Conservation (phyloP, 148 eudicot species). For the Cornus controversa region DNA sequence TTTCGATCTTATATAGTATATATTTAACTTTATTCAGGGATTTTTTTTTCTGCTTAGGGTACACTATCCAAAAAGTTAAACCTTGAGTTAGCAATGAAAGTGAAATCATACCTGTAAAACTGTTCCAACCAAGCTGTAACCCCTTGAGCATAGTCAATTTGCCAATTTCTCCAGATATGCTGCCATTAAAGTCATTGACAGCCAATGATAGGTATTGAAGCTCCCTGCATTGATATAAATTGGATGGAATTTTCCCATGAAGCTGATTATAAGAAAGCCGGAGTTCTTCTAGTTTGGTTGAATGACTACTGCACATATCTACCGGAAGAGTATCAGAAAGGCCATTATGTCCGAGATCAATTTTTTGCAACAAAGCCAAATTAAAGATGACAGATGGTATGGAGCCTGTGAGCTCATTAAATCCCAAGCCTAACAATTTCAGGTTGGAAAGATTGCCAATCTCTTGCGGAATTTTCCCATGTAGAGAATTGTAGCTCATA, state of each 20-base stretch:
- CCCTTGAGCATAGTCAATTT: not conserved
- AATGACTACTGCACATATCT: constrained; percentile 13
- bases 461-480: constrained; percentile 9
- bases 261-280: constrained; percentile 3
- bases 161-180: not conserved
- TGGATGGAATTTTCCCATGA: constrained; percentile 11
- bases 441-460: constrained; percentile 12
- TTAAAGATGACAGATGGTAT: constrained; percentile 25
- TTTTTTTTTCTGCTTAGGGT: no score
- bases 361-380: not conserved
- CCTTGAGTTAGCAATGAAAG: no score
- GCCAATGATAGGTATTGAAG: constrained; percentile 7
- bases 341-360: constrained; percentile 3
- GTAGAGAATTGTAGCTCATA: no score
- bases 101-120: not conserved
- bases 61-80: no score
- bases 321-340: constrained; percentile 9
- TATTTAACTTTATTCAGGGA: no score
- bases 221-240: not conserved
- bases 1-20: no score
- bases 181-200: not conserved
- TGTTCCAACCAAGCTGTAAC: constrained; percentile 14
- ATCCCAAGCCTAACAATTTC: not conserved
- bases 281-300: constrained; percentile 9
- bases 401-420: constrained; percentile 9